A percentile compares a stretch with the other conserved stretches of the same genome.
Conservation (phyloP, 1,284 basidiomycete species). For the Ustilago vetiveriae region DNA sequence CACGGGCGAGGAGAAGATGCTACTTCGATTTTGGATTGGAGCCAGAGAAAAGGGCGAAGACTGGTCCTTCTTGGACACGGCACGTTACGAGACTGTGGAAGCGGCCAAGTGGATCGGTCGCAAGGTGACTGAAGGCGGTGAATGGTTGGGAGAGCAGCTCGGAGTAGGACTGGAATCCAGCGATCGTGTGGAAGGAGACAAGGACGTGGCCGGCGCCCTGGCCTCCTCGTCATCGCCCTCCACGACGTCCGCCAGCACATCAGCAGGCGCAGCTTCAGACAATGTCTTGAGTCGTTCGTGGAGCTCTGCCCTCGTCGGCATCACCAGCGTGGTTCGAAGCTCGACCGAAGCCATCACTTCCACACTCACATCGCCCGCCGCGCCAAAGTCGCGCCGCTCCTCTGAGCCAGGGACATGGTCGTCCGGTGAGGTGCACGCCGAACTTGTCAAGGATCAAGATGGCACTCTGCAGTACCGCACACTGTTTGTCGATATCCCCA, state of each 20-base stretch:
- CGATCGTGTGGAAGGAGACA: neutral
- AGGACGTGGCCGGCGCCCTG: neutral
- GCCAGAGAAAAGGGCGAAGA: constrained; percentile 56
- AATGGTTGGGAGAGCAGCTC: constrained; percentile 45
- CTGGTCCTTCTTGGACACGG: constrained; percentile 47
- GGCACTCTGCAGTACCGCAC: constrained; percentile 54
- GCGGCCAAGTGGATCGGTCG: constrained; percentile 47
- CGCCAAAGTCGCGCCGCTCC: constrained; percentile 12
- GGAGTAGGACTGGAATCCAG: constrained; percentile 14
- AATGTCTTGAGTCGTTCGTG: constrained; percentile 24
- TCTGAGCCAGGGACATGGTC: constrained; percentile 55
- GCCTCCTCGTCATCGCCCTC: neutral
- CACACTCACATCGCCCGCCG: constrained; percentile 16
- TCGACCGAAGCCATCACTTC: constrained; percentile 35
- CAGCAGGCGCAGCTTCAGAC: constrained; percentile 4
- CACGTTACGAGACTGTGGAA: constrained; percentile 38
- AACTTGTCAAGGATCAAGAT: constrained; percentile 58
- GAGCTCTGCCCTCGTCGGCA: constrained; percentile 27
- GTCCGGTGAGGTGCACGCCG: constrained; percentile 57
- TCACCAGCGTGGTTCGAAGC: constrained; percentile 33
- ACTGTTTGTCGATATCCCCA: constrained; percentile 58
- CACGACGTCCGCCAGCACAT: neutral
- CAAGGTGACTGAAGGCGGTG: constrained; percentile 45
- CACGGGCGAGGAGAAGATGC: constrained; percentile 53
- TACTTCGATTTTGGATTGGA: constrained; percentile 56